phyloP scores from a whole-genome alignment of 257 asterid species.

The Ilex asprella region DNA sequence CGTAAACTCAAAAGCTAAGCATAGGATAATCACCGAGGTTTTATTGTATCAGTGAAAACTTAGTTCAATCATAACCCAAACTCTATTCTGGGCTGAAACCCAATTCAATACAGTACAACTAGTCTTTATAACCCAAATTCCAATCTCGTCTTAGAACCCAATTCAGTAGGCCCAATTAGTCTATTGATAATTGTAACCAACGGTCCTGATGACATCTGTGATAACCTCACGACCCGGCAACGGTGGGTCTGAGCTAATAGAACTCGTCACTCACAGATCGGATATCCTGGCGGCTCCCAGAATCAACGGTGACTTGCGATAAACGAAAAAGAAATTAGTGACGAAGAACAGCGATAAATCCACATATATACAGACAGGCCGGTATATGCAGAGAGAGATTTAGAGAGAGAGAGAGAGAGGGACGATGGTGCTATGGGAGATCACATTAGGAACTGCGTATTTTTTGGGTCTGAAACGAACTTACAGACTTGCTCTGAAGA shows the following conservation, averaged over 20 bases:
- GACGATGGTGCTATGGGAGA: conserved; percentile 87
- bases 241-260: conserved; percentile 13
- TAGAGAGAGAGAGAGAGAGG: conserved; percentile 7
- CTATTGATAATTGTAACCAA: conserved; percentile 38
- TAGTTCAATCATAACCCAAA: no score
- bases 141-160: no score
- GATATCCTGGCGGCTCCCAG: conserved; percentile 16
- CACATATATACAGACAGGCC: no score
- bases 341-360: no score
- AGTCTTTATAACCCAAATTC: no score
- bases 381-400: neutral
- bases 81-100: no score
- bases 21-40: no score
- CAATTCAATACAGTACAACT: no score
- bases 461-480: conserved; percentile 80
- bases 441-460: conserved; percentile 82
- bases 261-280: neutral
- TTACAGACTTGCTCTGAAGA: conserved; percentile 59
- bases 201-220: conserved; percentile 8
- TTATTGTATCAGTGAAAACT: no score
- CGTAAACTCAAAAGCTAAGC: no score
- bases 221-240: conserved; percentile 17
- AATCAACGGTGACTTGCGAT: conserved; percentile 16
- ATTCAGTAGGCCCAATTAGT: conserved; percentile 54
- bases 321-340: conserved; percentile 20